These are phyloP conservation scores for Aspergillus tanneri DNA, from an alignment of 2,329 filamentous ascomycete genomes.

Conservation along the genomic window DNA sequence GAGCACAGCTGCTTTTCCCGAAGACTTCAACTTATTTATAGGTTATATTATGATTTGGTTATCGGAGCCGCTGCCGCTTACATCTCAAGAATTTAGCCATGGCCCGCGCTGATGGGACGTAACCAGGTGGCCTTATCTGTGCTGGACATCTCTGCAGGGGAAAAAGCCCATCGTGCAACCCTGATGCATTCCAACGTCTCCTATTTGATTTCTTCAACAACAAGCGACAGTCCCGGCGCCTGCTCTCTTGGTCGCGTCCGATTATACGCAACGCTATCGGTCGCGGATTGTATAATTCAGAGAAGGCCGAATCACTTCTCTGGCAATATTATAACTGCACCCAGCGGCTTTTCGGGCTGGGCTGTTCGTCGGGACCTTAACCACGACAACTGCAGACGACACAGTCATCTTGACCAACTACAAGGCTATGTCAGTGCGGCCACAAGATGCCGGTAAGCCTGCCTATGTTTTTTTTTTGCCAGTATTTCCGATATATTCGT, in stretches of 20 bases:
- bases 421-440: not conserved
- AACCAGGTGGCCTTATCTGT: conserved; percentile 5
- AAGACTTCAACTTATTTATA: too few species aligned
- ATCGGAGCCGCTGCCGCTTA: too few species aligned
- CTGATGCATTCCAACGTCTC: conserved; percentile 1
- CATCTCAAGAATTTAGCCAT: too few species aligned
- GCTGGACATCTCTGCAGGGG: conserved; percentile 1
- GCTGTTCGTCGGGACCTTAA: not conserved
- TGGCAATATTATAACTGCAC: not conserved
- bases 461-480: not conserved
- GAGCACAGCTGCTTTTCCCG: too few species aligned
- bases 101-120: not conserved
- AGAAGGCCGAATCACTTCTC: not conserved
- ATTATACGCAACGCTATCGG: not conserved
- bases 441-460: conserved; percentile 1
- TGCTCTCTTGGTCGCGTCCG: not conserved
- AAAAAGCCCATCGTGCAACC: not conserved
- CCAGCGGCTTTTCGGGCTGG: not conserved
- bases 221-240: not conserved
- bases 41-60: too few species aligned
- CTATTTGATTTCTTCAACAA: not conserved
- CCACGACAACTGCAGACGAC: not conserved
- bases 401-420: conserved; percentile 4
- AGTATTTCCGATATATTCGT: too few species aligned
- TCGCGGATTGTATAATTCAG: not conserved